phyloP scores from a whole-genome alignment of 192 early-diverging fungal species.

The Chytriomyces confervae region DNA sequence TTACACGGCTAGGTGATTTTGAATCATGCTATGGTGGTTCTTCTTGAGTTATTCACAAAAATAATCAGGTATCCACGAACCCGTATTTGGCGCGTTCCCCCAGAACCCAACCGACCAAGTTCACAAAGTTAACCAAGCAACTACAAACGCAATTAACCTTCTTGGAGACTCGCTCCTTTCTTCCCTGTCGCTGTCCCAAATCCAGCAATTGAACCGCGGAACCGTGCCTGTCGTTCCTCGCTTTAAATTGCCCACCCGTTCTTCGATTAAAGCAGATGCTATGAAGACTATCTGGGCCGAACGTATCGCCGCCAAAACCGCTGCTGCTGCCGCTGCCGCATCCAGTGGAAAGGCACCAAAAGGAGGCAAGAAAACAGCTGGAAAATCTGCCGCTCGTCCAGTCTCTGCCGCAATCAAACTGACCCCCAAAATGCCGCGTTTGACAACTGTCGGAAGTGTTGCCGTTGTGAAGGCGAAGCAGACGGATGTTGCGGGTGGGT shows the following conservation, averaged over 20 bases:
- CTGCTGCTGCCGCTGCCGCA: neutral
- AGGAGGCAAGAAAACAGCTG: neutral
- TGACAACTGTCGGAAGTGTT: conserved; percentile 46
- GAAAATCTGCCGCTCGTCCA: neutral
- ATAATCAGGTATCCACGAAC: no score
- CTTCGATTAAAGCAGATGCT: conserved; percentile 36
- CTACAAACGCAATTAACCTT: conserved; percentile 29
- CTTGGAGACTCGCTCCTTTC: conserved; percentile 36
- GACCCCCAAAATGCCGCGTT: conserved; percentile 38
- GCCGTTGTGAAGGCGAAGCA: conserved; percentile 50
- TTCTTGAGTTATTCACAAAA: no score
- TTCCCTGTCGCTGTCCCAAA: conserved; percentile 26
- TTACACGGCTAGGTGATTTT: conserved; percentile 48
- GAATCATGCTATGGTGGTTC: no score
- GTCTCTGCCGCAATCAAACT: neutral
- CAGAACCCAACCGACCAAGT: conserved; percentile 19
- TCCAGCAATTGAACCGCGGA: conserved; percentile 44
- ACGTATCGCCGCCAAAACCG: conserved; percentile 6
- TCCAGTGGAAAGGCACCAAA: conserved; percentile 10
- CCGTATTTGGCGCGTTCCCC: conserved; percentile 49
- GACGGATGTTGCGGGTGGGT: conserved; percentile 43
- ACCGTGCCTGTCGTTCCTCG: neutral
- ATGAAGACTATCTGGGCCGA: neutral
- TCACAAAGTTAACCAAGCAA: conserved; percentile 31
- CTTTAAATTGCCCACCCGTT: conserved; percentile 38